Evolutionary conservation across 1,284 basidiomycete genomes (phyloP).

Genomic region (Ustilago loliicola): DNA sequence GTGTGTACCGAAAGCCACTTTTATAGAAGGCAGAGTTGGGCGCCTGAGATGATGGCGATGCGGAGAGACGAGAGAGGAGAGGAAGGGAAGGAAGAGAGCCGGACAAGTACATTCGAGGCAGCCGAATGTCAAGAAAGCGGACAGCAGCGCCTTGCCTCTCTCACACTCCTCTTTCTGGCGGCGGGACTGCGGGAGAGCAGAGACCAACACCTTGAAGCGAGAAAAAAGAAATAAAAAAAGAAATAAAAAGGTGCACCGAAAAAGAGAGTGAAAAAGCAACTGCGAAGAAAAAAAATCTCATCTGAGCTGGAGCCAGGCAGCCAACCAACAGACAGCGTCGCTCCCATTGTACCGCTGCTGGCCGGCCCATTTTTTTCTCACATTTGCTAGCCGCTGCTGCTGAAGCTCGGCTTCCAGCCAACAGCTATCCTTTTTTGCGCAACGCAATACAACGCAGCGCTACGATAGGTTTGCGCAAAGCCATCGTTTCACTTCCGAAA

Average conservation of each 20-base stretch:
- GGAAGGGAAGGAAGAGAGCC: background rate
- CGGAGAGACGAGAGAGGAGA: background rate
- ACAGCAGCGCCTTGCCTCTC: background rate
- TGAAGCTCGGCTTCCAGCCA: background rate
- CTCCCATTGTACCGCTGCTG: conserved; percentile 6
- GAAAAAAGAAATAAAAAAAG: conserved; percentile 2
- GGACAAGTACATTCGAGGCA: conserved; percentile 5
- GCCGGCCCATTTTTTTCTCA: conserved; percentile 4
- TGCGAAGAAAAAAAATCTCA: conserved; percentile 9
- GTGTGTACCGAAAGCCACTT: background rate
- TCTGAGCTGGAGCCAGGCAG: conserved; percentile 6
- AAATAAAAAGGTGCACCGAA: conserved; percentile 1
- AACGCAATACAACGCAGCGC: background rate
- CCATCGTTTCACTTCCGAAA: conserved; percentile 22
- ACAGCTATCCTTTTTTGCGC: background rate
- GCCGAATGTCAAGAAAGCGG: conserved; percentile 11
- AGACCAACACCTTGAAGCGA: background rate
- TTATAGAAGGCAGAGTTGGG: background rate
- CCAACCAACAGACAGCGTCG: background rate
- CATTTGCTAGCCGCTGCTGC: conserved; percentile 4
- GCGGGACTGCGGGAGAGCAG: conserved; percentile 11
- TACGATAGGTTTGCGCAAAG: conserved; percentile 5
- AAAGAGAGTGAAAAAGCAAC: conserved; percentile 20
- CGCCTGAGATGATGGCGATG: conserved; percentile 6
- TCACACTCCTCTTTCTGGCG: background rate